Base-by-base conservation (phyloP, 441 rosid genomes). In the Macaranga tanarius region DNA sequence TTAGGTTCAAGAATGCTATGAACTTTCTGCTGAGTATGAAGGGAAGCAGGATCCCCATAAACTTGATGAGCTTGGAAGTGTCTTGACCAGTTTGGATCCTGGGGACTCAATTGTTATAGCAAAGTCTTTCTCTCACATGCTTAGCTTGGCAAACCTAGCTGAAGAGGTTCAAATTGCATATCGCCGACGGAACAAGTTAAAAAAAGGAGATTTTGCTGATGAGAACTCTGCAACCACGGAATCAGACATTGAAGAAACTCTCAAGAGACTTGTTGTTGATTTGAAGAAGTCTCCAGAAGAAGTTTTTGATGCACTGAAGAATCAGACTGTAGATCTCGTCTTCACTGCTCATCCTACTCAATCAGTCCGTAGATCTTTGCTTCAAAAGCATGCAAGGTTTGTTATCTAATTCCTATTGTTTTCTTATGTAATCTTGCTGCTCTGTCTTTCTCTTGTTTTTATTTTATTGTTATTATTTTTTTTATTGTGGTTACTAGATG, bases 301-400 rank as follows among this genome's bases (percentile, higher is more conserved):
- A 81, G 89, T 94, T 60, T 90, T 94, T 63, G 97, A 88, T 76
- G 99, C 99, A 63, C 77, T 95, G 45, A 95, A 95, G 86, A 92
- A 92, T 72, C 99, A 95, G 81, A 95, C 97, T 23, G 99, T 95
- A 54, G 99, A 95, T 86, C 82, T 92, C 79, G 99, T 95, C 77
- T 81, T 95, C 10, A 95, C 98, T 80, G 99, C 99, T 71, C 99
- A 95, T 81, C 99, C 99, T 72, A 95, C 99, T 44, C 99, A 95
- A 72, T 92, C 99, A 11, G 89, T 95, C 44, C 92, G 99, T 45
- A 84, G 99, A 86, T 95, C 99, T 63, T 79, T 95, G 83, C 99
- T 95, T 80, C 97, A 95, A 77, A 95, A 95, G 78, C 97, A 92
- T 69, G 97, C 85, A 51, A 90, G 99, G 97, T 94, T 77, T 40